Percentiles rank a stretch among this genome's conserved stretches.
These are phyloP conservation scores for Abrus precatorius DNA, from an alignment of 306 rosid genomes.

Conservation along the genomic window DNA sequence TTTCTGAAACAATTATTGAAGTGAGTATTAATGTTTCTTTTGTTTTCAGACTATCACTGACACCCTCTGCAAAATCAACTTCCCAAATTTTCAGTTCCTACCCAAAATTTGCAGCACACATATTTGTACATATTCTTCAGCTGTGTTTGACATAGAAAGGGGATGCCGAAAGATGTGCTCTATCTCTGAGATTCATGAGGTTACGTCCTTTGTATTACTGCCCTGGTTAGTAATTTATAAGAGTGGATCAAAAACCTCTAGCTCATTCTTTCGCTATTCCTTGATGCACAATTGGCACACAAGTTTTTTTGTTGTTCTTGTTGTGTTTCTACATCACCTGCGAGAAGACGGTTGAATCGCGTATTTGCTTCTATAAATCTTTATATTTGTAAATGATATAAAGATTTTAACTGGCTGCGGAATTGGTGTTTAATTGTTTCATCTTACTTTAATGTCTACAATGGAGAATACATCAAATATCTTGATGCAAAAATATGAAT, in stretches of 20 bases:
- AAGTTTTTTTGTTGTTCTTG: slow-evolving; percentile 46
- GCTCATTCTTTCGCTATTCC: slow-evolving; percentile 40
- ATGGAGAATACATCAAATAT: slow-evolving; percentile 58
- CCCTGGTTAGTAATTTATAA: slow-evolving; percentile 44
- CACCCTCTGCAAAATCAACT: slow-evolving; percentile 12
- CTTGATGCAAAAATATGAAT: slow-evolving; percentile 63
- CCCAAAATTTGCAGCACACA: slow-evolving; percentile 5
- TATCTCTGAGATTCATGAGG: slow-evolving; percentile 51
- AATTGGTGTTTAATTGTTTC: slow-evolving; percentile 23
- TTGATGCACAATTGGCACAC: slow-evolving; percentile 50
- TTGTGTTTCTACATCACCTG: slow-evolving; percentile 50
- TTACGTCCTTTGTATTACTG: slow-evolving; percentile 42
- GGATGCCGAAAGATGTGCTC: slow-evolving; percentile 74
- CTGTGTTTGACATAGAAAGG: slow-evolving; percentile 46
- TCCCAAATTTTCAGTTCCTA: slow-evolving; percentile 39
- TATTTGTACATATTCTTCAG: slow-evolving; percentile 18
- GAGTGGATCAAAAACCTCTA: slow-evolving; percentile 35
- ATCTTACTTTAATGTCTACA: slow-evolving; percentile 41
- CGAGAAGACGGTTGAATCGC: slow-evolving; percentile 62
- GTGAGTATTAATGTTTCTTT: slow-evolving; percentile 22
- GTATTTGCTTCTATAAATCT: background rate
- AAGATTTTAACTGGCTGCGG: slow-evolving; percentile 32
- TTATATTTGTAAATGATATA: slow-evolving; percentile 29
- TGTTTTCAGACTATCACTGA: slow-evolving; percentile 36
- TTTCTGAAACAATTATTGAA: slow-evolving; percentile 35